Percentiles rank a stretch among this genome's conserved stretches.
These are phyloP conservation scores for Ceratopteris richardii DNA, from an alignment of 75 land plant genomes.

Conservation along the genomic window DNA sequence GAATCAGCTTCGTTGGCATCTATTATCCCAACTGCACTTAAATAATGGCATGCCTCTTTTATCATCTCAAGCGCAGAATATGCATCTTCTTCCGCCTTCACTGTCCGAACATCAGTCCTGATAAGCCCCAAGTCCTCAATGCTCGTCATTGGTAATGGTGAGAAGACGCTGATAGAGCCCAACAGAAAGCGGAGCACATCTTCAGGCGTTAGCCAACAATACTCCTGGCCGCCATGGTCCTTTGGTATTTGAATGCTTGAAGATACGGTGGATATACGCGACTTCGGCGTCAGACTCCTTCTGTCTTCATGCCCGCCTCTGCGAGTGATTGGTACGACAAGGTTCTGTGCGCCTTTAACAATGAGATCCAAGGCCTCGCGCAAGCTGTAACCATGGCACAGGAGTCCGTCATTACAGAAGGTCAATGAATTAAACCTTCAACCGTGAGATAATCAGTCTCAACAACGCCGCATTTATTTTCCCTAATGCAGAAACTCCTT, in stretches of 20 bases:
- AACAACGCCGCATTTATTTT: too few species aligned
- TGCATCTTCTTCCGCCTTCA: constrained; percentile 46
- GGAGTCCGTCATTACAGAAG: too few species aligned
- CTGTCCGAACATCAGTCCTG: constrained; percentile 21
- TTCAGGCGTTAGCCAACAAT: constrained; percentile 76
- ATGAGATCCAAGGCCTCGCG: constrained; percentile 54
- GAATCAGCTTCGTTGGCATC: constrained; percentile 20
- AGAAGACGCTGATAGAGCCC: constrained; percentile 54
- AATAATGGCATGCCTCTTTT: constrained; percentile 19
- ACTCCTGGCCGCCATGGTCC: constrained; percentile 31
- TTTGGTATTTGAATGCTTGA: neutral
- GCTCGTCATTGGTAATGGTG: constrained; percentile 54
- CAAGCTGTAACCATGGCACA: too few species aligned
- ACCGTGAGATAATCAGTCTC: too few species aligned
- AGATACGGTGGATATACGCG: constrained; percentile 7
- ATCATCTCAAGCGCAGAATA: constrained; percentile 30
- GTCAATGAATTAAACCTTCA: too few species aligned
- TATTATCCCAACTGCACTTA: constrained; percentile 60
- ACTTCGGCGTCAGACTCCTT: constrained; percentile 6
- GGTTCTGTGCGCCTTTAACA: constrained; percentile 58
- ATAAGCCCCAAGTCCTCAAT: constrained; percentile 55
- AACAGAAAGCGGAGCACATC: constrained; percentile 66
- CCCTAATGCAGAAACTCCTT: too few species aligned
- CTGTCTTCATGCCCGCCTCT: constrained; percentile 9
- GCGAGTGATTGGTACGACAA: constrained; percentile 51